Percentiles rank a stretch among this genome's conserved stretches.
Conservation (phyloP, 2,329 filamentous ascomycete species). For the Helotiales sp. region DNA sequence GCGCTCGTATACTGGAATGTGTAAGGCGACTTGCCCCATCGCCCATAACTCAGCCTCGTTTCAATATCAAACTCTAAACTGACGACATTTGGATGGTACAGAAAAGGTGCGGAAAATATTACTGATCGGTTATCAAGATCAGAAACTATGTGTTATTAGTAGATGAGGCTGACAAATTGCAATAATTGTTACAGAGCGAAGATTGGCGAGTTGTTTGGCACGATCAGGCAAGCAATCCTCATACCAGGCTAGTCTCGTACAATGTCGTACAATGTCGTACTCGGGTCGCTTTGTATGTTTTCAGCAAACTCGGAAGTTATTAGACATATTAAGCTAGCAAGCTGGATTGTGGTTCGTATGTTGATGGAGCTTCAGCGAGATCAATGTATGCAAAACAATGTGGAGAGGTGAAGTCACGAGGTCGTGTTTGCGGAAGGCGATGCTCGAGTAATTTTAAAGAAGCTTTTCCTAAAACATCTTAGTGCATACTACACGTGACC, state of each 20-base stretch:
- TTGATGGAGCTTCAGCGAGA: too few species aligned
- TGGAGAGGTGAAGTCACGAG: too few species aligned
- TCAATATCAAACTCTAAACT: conserved; percentile 8
- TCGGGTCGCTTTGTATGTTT: neutral
- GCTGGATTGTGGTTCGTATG: too few species aligned
- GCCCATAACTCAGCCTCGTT: conserved; percentile 1
- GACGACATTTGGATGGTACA: neutral
- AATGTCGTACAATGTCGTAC: neutral
- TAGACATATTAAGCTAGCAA: neutral
- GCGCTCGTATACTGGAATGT: neutral
- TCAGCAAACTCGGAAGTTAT: neutral
- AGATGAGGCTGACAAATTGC: neutral
- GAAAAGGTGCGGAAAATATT: neutral
- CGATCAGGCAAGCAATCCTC: neutral
- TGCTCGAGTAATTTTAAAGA: too few species aligned
- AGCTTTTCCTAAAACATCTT: too few species aligned
- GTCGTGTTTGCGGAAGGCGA: too few species aligned
- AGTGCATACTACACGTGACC: too few species aligned
- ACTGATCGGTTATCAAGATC: neutral
- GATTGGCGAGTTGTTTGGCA: neutral
- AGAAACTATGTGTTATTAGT: neutral
- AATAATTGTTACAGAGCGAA: neutral
- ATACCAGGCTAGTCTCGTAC: neutral
- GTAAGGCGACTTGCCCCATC: neutral
- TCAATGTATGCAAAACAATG: too few species aligned